Evolutionary conservation across 306 rosid species (phyloP), one percentile per base, ranked within the genome.

Genomic region (Gastrolobium villosum): DNA sequence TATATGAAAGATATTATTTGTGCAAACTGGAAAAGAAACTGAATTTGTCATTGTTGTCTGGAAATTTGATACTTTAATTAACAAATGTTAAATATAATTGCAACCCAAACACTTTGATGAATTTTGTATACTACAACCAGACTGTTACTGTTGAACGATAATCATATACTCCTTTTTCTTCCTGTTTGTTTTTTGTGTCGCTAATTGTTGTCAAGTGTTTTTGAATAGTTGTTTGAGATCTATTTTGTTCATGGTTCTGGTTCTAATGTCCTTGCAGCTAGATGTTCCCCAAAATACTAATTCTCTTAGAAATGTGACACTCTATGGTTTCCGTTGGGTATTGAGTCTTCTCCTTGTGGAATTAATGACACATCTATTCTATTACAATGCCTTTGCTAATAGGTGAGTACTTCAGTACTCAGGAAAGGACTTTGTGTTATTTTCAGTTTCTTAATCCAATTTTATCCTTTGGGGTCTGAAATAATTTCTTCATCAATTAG

Each of bases 351-450:
- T 92, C 65, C 88, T 92, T 54, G 85, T 95, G 90, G 97, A 95
- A 77, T 60, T 95, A 55, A 89, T 92, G 92, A 86, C 97, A 50
- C 97, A 95, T 85, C 76, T 89, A 39, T 86, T 92, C 83, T 87
- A 86, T 82, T 92, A 92, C 82, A 95, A 95, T 86, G 90, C 99
- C 83, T 92, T 95, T 52, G 92, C 98, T 69, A 88, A 83, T 69
- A 95, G 99, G 98, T 92, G 76, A 77, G 79, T 84, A 44, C 78
- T 81, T 63, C 56, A 32, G 10, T 77, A 74, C 79, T 75, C 26
- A 7, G 70, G 64, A 59, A 72, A 65, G 26, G 4, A 41, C 55
- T 69, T 20, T 40, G 13, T 54, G 57, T 57, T 50, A 46, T 64
- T 37, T 79, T 76, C 37, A 15, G 8, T 61, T 44, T 64, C 5